Evolutionary conservation across 2,329 filamentous ascomycete genomes (phyloP).

Genomic region (Pseudopithomyces chartarum): DNA sequence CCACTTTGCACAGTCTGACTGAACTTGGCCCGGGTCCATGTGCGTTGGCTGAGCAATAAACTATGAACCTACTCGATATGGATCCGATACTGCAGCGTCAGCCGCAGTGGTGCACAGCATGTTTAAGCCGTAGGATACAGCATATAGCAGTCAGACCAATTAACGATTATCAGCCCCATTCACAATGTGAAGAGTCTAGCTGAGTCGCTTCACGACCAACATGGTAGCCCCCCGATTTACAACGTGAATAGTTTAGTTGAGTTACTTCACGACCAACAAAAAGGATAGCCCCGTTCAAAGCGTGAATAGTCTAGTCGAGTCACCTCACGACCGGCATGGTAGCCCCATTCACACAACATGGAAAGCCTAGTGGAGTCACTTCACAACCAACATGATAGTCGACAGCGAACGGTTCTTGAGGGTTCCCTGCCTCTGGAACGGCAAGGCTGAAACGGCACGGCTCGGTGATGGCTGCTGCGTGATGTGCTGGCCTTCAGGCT

Average conservation of each 20-base stretch:
- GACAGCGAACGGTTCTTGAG: not conserved
- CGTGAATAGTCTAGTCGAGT: slow-evolving; percentile 1
- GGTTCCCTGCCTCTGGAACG: slow-evolving; percentile 13
- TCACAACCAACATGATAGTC: slow-evolving; percentile 3
- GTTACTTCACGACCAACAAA: too few relatives aligned
- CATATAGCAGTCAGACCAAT: not conserved
- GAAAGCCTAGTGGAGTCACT: slow-evolving; percentile 4
- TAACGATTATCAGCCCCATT: not conserved
- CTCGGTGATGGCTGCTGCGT: slow-evolving; percentile 37
- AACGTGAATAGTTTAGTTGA: not conserved
- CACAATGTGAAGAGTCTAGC: not conserved
- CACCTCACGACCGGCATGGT: too few relatives aligned
- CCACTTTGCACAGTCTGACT: not conserved
- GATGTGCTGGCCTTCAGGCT: slow-evolving; percentile 42
- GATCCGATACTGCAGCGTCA: not conserved
- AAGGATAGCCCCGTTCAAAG: not conserved
- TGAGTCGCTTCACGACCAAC: slow-evolving; percentile 7
- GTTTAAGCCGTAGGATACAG: not conserved
- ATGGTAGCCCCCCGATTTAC: not conserved
- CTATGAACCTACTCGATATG: not conserved
- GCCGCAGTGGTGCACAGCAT: not conserved
- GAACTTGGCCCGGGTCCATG: not conserved
- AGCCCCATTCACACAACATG: not conserved
- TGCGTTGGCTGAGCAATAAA: not conserved
- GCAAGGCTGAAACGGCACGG: slow-evolving; percentile 32